phyloP scores from a whole-genome alignment of 805 yeast species.

The Schwanniomyces yamadae region DNA sequence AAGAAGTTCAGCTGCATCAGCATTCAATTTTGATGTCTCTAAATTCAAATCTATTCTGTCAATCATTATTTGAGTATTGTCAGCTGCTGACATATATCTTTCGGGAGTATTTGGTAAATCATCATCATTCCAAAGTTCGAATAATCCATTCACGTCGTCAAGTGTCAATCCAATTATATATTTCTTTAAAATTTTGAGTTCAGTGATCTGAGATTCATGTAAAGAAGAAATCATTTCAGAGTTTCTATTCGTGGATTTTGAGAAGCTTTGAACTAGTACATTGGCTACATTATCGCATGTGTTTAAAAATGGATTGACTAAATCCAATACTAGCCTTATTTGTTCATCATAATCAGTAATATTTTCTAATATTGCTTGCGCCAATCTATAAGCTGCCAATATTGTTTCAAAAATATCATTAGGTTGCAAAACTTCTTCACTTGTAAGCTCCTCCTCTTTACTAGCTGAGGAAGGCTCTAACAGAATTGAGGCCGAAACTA shows the following conservation, averaged over 20 bases:
- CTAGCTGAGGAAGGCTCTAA: constrained; percentile 1
- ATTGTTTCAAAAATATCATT: constrained; percentile 36
- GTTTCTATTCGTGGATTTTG: constrained; percentile 12
- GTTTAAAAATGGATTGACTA: constrained; percentile 19
- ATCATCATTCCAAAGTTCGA: constrained; percentile 32
- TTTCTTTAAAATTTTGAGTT: constrained; percentile 29
- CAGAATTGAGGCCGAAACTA: neutral
- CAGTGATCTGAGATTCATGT: constrained; percentile 24
- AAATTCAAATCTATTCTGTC: constrained; percentile 31
- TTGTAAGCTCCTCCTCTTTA: constrained; percentile 15
- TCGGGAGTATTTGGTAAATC: constrained; percentile 31
- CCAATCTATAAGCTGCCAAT: constrained; percentile 25
- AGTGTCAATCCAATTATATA: constrained; percentile 26
- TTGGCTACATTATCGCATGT: constrained; percentile 18
- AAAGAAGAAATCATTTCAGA: constrained; percentile 28
- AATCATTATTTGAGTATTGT: constrained; percentile 43
- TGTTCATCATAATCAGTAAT: constrained; percentile 9
- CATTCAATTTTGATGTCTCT: constrained; percentile 5
- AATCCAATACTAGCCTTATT: constrained; percentile 8
- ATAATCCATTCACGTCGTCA: constrained; percentile 23
- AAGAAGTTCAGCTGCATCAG: constrained; percentile 15
- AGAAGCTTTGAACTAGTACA: constrained; percentile 17
- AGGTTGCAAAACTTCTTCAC: constrained; percentile 32
- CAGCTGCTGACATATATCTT: constrained; percentile 41
- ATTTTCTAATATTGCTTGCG: constrained; percentile 32